phyloP scores from a whole-genome alignment of 768 basidiomycete species.

The Mycena vulgaris region DNA sequence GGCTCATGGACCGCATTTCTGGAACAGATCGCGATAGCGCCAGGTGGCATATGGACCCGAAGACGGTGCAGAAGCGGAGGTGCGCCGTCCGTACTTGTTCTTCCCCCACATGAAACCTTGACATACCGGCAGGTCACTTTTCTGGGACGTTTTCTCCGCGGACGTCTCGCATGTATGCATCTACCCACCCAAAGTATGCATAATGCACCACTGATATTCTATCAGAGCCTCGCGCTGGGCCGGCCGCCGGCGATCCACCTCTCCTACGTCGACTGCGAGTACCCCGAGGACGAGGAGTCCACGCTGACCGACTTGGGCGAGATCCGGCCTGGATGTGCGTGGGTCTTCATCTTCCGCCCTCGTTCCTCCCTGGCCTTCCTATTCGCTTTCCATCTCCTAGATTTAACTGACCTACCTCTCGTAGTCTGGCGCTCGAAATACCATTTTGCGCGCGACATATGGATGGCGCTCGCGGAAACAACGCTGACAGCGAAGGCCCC shows the following conservation, averaged over 20 bases:
- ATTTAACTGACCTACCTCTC: background rate
- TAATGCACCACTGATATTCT: too few species aligned
- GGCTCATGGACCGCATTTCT: background rate
- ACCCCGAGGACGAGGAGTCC: conserved; percentile 70
- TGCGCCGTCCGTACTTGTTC: background rate
- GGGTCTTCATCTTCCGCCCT: background rate
- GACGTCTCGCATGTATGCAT: conserved; percentile 55
- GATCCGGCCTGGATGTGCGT: conserved; percentile 66
- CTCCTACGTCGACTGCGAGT: conserved; percentile 59
- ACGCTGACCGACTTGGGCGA: conserved; percentile 60
- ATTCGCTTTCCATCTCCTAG: background rate
- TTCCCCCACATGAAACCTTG: background rate
- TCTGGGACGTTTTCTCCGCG: conserved; percentile 58
- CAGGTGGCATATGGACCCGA: conserved; percentile 56
- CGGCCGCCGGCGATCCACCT: conserved; percentile 57
- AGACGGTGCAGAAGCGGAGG: conserved; percentile 52
- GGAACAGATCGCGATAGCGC: conserved; percentile 58
- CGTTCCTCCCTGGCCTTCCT: too few species aligned
- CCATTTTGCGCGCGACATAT: conserved; percentile 64
- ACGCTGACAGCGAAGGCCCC: conserved; percentile 66
- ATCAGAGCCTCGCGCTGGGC: conserved; percentile 55
- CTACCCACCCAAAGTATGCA: conserved; percentile 11
- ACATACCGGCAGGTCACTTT: conserved; percentile 44
- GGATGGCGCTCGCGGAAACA: conserved; percentile 62
- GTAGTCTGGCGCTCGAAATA: conserved; percentile 74